phyloP scores from a whole-genome alignment of 352 stramenopile genomes.

The Pythium guiyangense region DNA sequence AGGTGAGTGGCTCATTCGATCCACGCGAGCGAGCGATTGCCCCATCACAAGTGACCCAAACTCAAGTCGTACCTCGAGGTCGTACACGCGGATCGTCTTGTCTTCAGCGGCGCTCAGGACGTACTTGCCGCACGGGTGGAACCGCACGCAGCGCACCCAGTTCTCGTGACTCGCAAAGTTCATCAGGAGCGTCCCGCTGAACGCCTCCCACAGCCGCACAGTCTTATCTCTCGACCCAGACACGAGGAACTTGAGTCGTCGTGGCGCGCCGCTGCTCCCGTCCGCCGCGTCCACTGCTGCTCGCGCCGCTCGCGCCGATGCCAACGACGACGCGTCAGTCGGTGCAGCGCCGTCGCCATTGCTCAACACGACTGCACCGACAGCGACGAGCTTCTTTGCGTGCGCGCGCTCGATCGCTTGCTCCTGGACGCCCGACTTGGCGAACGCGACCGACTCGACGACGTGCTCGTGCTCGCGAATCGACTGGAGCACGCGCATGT shows the following conservation, averaged over 20 bases:
- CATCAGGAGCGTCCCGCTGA: constrained; percentile 80
- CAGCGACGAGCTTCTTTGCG: constrained; percentile 53
- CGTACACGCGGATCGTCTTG: constrained; percentile 81
- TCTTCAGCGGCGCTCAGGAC: constrained; percentile 80
- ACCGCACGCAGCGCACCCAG: constrained; percentile 79
- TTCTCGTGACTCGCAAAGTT: constrained; percentile 84
- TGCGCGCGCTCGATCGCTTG: constrained; percentile 66
- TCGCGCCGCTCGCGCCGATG: constrained; percentile 21
- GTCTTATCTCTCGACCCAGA: constrained; percentile 76
- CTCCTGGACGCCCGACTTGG: constrained; percentile 52
- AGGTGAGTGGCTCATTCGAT: no score
- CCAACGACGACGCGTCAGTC: constrained; percentile 7
- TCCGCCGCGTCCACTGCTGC: constrained; percentile 14
- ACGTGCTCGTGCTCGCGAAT: constrained; percentile 97
- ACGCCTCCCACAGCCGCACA: constrained; percentile 79
- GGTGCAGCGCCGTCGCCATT: constrained; percentile 13
- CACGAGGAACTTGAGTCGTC: constrained; percentile 66
- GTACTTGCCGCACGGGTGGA: constrained; percentile 80
- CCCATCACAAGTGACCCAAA: background rate
- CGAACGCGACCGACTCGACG: constrained; percentile 93
- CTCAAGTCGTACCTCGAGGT: constrained; percentile 60
- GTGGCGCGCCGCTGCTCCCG: constrained; percentile 3
- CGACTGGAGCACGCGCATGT: constrained; percentile 66
- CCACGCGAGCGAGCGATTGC: background rate
- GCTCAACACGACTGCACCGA: constrained; percentile 14